Conservation (phyloP, 208 protist species). For the Acanthamoeba healyi region DNA sequence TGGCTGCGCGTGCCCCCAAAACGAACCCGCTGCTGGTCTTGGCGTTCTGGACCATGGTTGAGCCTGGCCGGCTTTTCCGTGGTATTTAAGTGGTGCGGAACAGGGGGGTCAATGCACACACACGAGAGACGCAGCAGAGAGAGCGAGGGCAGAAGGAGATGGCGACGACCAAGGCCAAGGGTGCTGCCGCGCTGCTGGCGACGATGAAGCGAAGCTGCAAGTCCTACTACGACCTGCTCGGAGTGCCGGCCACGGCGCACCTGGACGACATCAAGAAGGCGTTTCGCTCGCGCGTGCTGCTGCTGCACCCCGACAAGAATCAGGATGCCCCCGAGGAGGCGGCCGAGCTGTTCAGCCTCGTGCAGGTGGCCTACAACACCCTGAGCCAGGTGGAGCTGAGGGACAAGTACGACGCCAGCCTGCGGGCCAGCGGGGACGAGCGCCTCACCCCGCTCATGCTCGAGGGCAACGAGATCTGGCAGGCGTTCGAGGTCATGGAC, state of each 20-base stretch:
- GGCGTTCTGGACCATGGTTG: too few species aligned
- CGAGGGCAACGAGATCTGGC: constrained; percentile 26
- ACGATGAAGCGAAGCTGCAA: neutral
- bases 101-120: too few species aligned
- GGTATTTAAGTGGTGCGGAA: too few species aligned
- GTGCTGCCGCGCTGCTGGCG: neutral
- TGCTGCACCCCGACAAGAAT: constrained; percentile 9
- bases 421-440: neutral
- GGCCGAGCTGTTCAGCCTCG: constrained; percentile 9
- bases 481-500: constrained; percentile 28
- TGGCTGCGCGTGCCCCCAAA: too few species aligned
- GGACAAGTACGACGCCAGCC: constrained; percentile 11
- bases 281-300: constrained; percentile 68
- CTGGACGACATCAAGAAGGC: constrained; percentile 85
- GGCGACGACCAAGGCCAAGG: neutral
- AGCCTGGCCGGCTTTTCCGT: too few species aligned
- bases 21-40: too few species aligned
- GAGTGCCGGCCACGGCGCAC: constrained; percentile 73
- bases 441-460: neutral
- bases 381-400: neutral
- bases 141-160: too few species aligned
- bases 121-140: too few species aligned
- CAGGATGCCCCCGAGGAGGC: neutral
- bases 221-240: constrained; percentile 83
- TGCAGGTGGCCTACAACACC: constrained; percentile 20